These are phyloP conservation scores for Linum tenue DNA, from an alignment of 345 rosid species.

Conservation along the genomic window DNA sequence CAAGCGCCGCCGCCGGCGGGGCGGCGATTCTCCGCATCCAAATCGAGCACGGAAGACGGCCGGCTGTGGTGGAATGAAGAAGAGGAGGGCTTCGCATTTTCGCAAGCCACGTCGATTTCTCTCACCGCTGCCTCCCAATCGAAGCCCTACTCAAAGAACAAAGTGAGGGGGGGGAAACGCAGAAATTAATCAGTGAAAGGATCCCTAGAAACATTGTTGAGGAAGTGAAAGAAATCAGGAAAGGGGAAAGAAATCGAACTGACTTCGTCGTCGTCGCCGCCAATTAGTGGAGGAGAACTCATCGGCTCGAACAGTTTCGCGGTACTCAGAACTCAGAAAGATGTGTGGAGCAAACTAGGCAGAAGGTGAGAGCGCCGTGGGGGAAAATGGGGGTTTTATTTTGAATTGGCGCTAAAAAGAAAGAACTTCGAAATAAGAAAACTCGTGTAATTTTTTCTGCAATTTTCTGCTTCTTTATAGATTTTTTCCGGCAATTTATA, in stretches of 20 bases:
- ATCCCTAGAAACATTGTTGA: slow-evolving; percentile 2
- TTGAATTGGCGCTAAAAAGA: background rate
- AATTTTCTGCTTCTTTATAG: too few relatives aligned
- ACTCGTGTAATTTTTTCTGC: too few relatives aligned
- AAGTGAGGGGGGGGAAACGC: background rate
- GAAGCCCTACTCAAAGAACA: slow-evolving; percentile 31
- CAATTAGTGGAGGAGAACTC: slow-evolving; percentile 18
- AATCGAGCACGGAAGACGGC: slow-evolving; percentile 1
- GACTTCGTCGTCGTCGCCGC: slow-evolving; percentile 48
- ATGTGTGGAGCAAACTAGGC: background rate
- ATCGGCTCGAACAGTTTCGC: slow-evolving; percentile 23
- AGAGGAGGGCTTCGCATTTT: slow-evolving; percentile 27
- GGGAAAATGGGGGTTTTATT: background rate
- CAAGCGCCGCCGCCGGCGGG: background rate
- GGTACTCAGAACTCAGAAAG: too few relatives aligned
- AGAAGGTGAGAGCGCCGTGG: background rate
- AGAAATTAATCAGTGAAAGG: background rate
- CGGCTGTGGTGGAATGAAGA: background rate
- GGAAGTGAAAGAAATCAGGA: background rate
- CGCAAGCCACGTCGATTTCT: slow-evolving; percentile 68
- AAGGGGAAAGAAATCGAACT: slow-evolving; percentile 3
- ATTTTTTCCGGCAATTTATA: too few relatives aligned
- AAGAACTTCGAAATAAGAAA: background rate
- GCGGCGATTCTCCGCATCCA: background rate
- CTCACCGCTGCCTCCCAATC: slow-evolving; percentile 96